Evolutionary conservation across 768 basidiomycete species (phyloP), one percentile per base, ranked within the genome.

Genomic region (Naematelia aurantialba): DNA sequence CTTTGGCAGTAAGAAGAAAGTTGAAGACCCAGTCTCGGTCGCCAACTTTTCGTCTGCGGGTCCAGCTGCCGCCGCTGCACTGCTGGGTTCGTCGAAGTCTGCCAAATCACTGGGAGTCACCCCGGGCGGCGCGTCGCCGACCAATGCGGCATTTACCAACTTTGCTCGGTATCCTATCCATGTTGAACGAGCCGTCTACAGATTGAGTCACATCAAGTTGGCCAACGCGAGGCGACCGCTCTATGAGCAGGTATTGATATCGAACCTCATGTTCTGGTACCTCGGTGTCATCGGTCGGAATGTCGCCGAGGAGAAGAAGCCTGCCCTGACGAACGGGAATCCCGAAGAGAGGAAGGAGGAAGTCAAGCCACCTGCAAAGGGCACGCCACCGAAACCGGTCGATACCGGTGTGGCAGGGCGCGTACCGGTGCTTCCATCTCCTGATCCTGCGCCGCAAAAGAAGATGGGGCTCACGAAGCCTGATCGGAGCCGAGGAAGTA

Each of bases 171-270:
- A 98, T 74, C 96, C 96, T 8, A 97, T 99, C 60, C 96, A 99
- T 71, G 96, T 99, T 63, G 96, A 99, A 76, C 85, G 96, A 30
- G 96, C 96, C 2, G 93, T 99, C 48, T 99, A 99, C 79, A 83
- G 96, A 60, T 81, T 99, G 51, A 93, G 90, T 75, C 96, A 99
- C 74, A 99, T 99, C 82, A 99, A 99, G 78, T 82, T 99, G 46
- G 96, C 96, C 21, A 99, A 98, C 78, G 93, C 96, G 8, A 83
- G 96, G 59, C 83, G 96, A 46, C 93, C 96, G 25, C 81, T 99
- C 17, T 98, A 96, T 71, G 96, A 99, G 80, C 96, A 99, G 78
- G 96, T 81, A 5, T 60, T 80, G 14, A 81, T 81, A 47, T 80
- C 79, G 24, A 80, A 80, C 59, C 68, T 79, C 57, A 79, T 79